A percentile compares a stretch with the other conserved stretches of the same genome.
Evolutionary conservation across 1,284 basidiomycete species (phyloP).

Genomic region (Fomes fomentarius): DNA sequence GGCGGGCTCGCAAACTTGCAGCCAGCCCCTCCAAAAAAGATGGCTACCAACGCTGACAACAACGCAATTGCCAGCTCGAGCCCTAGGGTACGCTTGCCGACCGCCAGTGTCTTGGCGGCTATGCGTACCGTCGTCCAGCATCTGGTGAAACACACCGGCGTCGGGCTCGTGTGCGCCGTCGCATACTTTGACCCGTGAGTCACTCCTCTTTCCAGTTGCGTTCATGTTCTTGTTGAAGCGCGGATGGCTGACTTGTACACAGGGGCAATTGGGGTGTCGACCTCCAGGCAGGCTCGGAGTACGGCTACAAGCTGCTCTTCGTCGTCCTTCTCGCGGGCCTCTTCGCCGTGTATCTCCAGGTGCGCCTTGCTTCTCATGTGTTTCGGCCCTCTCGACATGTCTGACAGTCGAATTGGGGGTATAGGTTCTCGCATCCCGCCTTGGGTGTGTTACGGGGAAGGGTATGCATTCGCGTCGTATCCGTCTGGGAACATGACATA

Average conservation of each 20-base stretch:
- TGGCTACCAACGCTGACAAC: no score
- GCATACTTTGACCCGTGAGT: conserved; percentile 60
- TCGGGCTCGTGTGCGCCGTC: conserved; percentile 53
- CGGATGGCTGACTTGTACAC: no score
- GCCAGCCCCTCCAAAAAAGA: no score
- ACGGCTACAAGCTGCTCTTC: conserved; percentile 87
- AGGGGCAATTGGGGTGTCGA: conserved; percentile 82
- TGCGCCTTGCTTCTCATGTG: no score
- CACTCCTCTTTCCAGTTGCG: no score
- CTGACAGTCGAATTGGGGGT: conserved; percentile 40
- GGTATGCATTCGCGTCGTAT: conserved; percentile 50
- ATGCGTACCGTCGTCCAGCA: conserved; percentile 36
- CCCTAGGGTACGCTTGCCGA: no score
- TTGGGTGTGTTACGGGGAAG: conserved; percentile 73
- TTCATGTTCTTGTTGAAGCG: no score
- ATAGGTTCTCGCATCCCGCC: conserved; percentile 50
- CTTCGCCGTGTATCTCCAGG: conserved; percentile 82
- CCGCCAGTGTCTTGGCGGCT: no score
- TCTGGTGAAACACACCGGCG: conserved; percentile 46
- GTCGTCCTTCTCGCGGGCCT: conserved; percentile 87
- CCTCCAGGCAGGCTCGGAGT: conserved; percentile 74
- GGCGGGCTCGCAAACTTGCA: no score
- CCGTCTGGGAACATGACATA: not conserved
- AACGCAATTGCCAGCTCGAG: no score
- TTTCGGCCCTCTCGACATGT: not conserved